These are phyloP conservation scores for Paramecium caudatum DNA, from an alignment of 73 alveolate genomes.

Conservation along the genomic window DNA sequence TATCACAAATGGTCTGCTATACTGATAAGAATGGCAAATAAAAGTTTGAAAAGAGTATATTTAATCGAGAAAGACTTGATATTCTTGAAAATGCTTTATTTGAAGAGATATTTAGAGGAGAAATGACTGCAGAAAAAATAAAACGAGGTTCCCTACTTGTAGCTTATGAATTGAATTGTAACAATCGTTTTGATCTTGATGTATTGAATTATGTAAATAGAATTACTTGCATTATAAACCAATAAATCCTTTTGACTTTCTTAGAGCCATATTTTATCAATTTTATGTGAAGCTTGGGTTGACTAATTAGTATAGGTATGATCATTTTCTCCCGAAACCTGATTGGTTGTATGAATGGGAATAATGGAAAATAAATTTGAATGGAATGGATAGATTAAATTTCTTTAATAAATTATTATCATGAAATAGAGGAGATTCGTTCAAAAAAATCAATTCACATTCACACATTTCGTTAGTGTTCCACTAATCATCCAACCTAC, in stretches of 20 bases:
- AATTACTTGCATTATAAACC: slow-evolving; percentile 86
- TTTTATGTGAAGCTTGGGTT: slow-evolving; percentile 79
- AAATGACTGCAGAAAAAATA: slow-evolving; percentile 73
- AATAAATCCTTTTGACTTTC: slow-evolving; percentile 83
- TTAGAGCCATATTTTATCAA: slow-evolving; percentile 80
- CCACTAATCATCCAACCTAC: slow-evolving; percentile 29
- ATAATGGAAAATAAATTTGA: slow-evolving; percentile 76
- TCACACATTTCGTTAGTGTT: slow-evolving; percentile 62
- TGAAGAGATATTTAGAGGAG: slow-evolving; percentile 77
- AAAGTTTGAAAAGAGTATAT: slow-evolving; percentile 82
- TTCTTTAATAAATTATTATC: slow-evolving; percentile 42
- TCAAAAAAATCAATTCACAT: background rate
- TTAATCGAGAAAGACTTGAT: slow-evolving; percentile 87
- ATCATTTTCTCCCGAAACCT: slow-evolving; percentile 80
- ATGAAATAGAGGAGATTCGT: slow-evolving; percentile 44
- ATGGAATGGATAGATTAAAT: slow-evolving; percentile 64
- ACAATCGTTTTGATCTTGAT: slow-evolving; percentile 87
- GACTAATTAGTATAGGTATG: slow-evolving; percentile 86
- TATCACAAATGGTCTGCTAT: slow-evolving; percentile 88
- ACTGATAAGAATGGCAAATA: slow-evolving; percentile 82
- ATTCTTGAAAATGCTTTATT: slow-evolving; percentile 82
- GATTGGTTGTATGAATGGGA: slow-evolving; percentile 83
- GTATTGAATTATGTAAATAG: slow-evolving; percentile 70
- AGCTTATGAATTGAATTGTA: slow-evolving; percentile 80
- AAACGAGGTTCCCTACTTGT: slow-evolving; percentile 84